Conservation (phyloP, 2,329 filamentous ascomycete genomes). For the Fonsecaea erecta region DNA sequence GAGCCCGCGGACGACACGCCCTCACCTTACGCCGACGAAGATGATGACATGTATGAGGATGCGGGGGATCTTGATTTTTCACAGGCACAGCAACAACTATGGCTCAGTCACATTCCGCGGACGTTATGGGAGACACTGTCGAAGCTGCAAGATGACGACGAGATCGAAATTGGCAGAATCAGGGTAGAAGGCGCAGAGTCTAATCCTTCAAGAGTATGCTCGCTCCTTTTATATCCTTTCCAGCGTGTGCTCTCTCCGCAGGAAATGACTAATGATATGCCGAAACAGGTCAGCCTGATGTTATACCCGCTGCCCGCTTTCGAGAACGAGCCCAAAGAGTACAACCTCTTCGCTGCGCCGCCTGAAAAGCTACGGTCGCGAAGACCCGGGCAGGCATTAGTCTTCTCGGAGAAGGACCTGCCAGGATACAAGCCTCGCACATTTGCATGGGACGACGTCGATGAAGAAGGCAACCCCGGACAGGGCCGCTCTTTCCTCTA, state of each 20-base stretch:
- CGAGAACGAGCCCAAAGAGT: constrained; percentile 81
- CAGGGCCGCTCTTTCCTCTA: constrained; percentile 51
- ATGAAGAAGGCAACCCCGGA: constrained; percentile 50
- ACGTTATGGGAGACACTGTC: constrained; percentile 82
- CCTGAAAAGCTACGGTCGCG: constrained; percentile 49
- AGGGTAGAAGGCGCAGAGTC: constrained; percentile 62
- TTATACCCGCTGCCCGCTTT: constrained; percentile 71
- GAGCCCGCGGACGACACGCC: constrained; percentile 34
- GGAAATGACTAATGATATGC: constrained; percentile 48
- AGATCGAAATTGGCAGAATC: constrained; percentile 80
- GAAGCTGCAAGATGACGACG: constrained; percentile 75
- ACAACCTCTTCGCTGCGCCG: constrained; percentile 74
- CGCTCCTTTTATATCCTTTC: constrained; percentile 24
- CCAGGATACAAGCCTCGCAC: constrained; percentile 66
- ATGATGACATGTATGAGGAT: constrained; percentile 74
- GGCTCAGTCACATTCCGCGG: constrained; percentile 77
- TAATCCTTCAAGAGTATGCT: constrained; percentile 52
- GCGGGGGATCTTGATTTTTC: constrained; percentile 67
- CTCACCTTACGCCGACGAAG: constrained; percentile 44
- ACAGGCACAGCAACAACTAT: constrained; percentile 56
- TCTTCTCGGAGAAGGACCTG: constrained; percentile 93
- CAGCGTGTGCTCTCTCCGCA: not conserved
- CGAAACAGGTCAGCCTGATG: constrained; percentile 67
- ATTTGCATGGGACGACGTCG: constrained; percentile 45
- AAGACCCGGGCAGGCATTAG: constrained; percentile 76